Percentiles rank a stretch among this genome's conserved stretches.
phyloP scores from a whole-genome alignment of 768 basidiomycete genomes.

The Podaxis pistillaris region DNA sequence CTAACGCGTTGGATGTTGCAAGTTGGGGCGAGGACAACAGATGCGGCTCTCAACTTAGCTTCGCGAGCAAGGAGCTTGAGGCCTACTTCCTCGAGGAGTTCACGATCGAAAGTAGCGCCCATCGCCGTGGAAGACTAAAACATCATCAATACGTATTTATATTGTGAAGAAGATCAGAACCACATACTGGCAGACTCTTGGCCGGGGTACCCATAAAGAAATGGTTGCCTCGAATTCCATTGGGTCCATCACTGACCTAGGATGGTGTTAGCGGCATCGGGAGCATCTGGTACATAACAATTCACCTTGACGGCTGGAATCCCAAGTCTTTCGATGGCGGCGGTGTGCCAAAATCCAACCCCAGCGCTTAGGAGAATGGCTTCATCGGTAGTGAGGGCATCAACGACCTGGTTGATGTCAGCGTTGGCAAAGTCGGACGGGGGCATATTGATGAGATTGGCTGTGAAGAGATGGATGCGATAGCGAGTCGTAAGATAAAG shows the following conservation, averaged over 20 bases:
- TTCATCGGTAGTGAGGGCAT: conserved; percentile 71
- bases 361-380: conserved; percentile 72
- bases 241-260: conserved; percentile 78
- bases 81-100: conserved; percentile 62
- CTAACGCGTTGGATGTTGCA: conserved; percentile 80
- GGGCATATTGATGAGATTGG: conserved; percentile 39
- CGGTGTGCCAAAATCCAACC: conserved; percentile 78
- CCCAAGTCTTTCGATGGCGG: conserved; percentile 59
- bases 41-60: conserved; percentile 67
- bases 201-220: conserved; percentile 83
- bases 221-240: conserved; percentile 70
- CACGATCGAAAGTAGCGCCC: conserved; percentile 71
- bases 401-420: conserved; percentile 57
- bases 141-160: neutral
- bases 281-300: neutral
- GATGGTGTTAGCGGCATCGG: neutral
- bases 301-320: conserved; percentile 69
- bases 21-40: conserved; percentile 74
- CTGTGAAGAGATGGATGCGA: neutral
- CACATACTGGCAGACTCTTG: conserved; percentile 68
- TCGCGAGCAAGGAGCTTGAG: conserved; percentile 66
- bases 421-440: conserved; percentile 70
- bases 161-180: neutral
- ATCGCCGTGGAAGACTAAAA: conserved; percentile 64
- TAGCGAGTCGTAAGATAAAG: neutral